Percentiles rank a stretch among this genome's conserved stretches.
Conservation (phyloP, 768 basidiomycete genomes). For the Cystofilobasidium ferigula region DNA sequence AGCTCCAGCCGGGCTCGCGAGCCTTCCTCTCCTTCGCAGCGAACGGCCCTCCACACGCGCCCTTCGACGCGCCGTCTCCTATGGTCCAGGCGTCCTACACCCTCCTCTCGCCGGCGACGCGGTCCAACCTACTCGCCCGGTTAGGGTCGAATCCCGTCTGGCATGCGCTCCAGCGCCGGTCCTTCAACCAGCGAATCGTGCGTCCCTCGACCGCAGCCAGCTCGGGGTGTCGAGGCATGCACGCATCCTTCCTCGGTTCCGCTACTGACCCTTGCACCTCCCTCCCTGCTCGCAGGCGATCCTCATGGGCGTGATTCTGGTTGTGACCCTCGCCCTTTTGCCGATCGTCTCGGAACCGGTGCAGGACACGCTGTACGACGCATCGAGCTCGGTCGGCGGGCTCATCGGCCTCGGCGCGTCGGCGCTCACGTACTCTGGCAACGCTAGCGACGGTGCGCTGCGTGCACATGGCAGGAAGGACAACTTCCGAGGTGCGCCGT, state of each 20-base stretch:
- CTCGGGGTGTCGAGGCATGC: too few species aligned
- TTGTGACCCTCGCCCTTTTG: background rate
- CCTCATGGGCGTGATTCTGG: background rate
- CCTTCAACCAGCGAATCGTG: background rate
- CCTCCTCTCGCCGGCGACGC: background rate
- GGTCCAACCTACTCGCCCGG: background rate
- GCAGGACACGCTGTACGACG: background rate
- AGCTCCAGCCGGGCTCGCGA: background rate
- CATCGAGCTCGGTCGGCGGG: background rate
- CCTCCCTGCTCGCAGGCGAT: background rate
- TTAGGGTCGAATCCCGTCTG: background rate
- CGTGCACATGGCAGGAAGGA: slow-evolving; percentile 16
- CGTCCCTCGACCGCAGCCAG: background rate
- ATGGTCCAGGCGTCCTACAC: background rate
- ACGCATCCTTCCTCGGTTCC: background rate
- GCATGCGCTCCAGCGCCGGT: background rate
- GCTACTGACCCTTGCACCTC: background rate
- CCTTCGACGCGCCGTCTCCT: background rate
- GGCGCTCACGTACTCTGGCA: background rate
- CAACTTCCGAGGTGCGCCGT: slow-evolving; percentile 22
- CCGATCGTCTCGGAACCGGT: slow-evolving; percentile 4
- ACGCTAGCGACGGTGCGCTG: slow-evolving; percentile 25
- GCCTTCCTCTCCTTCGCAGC: background rate
- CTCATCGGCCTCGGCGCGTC: background rate
- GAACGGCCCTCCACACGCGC: background rate